Evolutionary conservation across 192 early-diverging fungal genomes (phyloP), one percentile per base, ranked within the genome.

Genomic region (Entomortierella parvispora): DNA sequence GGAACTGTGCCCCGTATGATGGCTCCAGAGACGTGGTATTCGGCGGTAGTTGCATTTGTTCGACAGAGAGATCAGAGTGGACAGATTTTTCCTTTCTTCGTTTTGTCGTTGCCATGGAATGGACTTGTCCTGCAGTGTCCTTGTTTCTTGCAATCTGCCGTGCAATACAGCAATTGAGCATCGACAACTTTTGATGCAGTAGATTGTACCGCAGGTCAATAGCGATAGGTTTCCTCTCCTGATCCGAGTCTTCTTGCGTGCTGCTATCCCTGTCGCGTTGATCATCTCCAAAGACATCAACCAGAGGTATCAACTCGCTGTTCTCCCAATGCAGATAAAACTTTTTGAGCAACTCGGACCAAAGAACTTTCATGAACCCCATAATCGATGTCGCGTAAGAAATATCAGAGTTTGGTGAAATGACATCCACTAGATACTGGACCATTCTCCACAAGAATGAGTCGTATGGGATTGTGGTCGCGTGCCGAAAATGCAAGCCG

Each of bases 121-220:
- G 56, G 28, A 74, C 28, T 42, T 54, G 10, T 31, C 31, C 49
- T 12, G 56, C 65, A 4, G 48, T 54, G 14, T 78, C 69, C 46
- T 46, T 62, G 49, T 66, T 63, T 22, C 69, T 33, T 40, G 40
- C 43, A 23, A 70, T 63, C 28, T 81, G 74, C 15, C 89, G 85
- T 23, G 82, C 69, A 42, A 90, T 82, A 71, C 93, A 94, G 65
- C 90, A 93, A 72, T 94, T 94, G 52, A 94, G 80, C 92, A 94
- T 93, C 37, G 89, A 85, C 15, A 94, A 75, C 50, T 93, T 94
- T 84, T 93, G 91, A 68, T 92, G 83, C 1, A 89, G 67, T 26
- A 93, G 68, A 55, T 86, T 86, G 63, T 84, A 92, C n/a, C 83
- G 80, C 4, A 94, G 71, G 57, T 93, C 89, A 15, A 93, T 88